Conservation (phyloP, 2,329 filamentous ascomycete species). For the Eutypa lata region DNA sequence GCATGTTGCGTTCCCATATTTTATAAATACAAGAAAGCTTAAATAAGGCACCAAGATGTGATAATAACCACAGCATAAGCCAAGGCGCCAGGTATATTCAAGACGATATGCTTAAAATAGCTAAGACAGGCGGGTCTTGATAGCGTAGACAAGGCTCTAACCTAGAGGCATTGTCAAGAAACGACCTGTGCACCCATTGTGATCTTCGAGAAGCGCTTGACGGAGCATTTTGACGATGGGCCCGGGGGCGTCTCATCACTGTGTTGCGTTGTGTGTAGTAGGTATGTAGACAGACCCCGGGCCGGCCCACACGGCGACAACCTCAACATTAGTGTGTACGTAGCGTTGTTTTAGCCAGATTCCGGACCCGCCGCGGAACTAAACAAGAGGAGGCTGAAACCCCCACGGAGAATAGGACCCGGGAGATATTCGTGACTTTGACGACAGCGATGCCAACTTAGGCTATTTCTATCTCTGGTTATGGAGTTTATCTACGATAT, state of each 20-base stretch:
- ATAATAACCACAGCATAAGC: not conserved
- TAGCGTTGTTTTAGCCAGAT: not conserved
- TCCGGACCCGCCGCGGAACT: not conserved
- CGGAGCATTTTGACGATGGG: slow-evolving; percentile 3
- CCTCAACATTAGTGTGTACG: not conserved
- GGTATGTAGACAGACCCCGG: not conserved
- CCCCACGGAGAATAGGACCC: not conserved
- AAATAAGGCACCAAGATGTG: not conserved
- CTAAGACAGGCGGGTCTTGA: slow-evolving; percentile 15
- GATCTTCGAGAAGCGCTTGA: slow-evolving; percentile 21
- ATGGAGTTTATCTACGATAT: too few relatives aligned
- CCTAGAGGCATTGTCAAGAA: slow-evolving; percentile 1
- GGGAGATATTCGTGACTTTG: not conserved
- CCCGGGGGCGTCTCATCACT: not conserved
- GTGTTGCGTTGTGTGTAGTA: too few relatives aligned
- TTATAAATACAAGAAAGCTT: not conserved
- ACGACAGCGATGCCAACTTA: too few relatives aligned
- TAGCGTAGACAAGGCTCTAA: slow-evolving; percentile 12
- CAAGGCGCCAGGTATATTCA: not conserved
- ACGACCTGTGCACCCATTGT: slow-evolving; percentile 18
- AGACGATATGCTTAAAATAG: slow-evolving; percentile 4
- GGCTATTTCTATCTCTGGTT: too few relatives aligned
- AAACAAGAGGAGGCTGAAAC: not conserved
- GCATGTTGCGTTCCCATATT: not conserved
- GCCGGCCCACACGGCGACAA: slow-evolving; percentile 2